These are phyloP conservation scores for Fusarium phyllophilum DNA, from an alignment of 2,329 filamentous ascomycete genomes.

Conservation along the genomic window DNA sequence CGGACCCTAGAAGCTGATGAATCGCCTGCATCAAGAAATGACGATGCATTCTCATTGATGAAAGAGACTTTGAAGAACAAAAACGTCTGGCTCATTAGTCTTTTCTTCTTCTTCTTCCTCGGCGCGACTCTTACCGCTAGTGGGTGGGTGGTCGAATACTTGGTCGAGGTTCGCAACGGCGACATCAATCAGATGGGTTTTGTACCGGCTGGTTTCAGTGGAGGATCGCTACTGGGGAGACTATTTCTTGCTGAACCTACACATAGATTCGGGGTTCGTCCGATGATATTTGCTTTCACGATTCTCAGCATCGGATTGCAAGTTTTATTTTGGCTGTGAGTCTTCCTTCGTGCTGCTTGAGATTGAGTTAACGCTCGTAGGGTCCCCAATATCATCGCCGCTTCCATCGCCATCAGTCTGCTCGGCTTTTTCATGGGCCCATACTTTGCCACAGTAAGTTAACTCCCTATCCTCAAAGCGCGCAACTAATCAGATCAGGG, in stretches of 20 bases:
- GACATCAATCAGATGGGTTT: constrained; percentile 68
- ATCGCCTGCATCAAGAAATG: constrained; percentile 17
- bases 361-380: constrained; percentile 35
- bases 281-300: constrained; percentile 66
- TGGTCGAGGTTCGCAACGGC: constrained; percentile 68
- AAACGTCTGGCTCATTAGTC: constrained; percentile 66
- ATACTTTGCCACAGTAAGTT: constrained; percentile 64
- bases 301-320: constrained; percentile 63
- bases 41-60: constrained; percentile 55
- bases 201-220: constrained; percentile 69
- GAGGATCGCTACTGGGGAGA: constrained; percentile 66
- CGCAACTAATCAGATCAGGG: constrained; percentile 49
- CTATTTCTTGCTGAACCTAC: constrained; percentile 68
- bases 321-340: constrained; percentile 68
- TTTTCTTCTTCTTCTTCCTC: constrained; percentile 73
- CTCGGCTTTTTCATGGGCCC: constrained; percentile 68
- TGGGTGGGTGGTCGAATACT: constrained; percentile 74
- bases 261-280: constrained; percentile 65
- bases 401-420: constrained; percentile 63
- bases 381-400: constrained; percentile 57
- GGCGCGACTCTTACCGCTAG: constrained; percentile 64
- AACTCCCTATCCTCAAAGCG: fast-evolving
- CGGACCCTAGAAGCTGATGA: constrained; percentile 16
- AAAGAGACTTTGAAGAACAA: constrained; percentile 56
- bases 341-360: fast-evolving